Conservation (phyloP, 768 basidiomycete genomes). For the Suillus lakei region DNA sequence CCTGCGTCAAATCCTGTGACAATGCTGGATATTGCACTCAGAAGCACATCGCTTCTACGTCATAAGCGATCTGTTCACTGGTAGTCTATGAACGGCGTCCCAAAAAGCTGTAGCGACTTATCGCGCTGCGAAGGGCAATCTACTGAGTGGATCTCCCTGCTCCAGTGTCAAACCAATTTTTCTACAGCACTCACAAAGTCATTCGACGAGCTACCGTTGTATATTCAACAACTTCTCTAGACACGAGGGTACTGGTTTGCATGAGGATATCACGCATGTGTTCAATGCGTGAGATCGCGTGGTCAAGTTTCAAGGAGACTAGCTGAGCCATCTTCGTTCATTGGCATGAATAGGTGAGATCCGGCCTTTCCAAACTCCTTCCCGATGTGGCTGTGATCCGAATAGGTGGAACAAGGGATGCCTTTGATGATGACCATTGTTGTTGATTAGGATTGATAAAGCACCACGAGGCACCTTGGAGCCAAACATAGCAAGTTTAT, state of each 20-base stretch:
- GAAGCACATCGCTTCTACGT: neutral
- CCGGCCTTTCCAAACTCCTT: neutral
- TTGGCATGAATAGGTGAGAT: neutral
- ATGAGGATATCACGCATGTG: neutral
- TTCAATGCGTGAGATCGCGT: neutral
- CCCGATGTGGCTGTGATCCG: neutral
- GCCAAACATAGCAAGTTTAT: neutral
- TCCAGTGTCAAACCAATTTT: neutral
- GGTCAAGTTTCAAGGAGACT: neutral
- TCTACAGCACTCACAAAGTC: slow-evolving; percentile 4
- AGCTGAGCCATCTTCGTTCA: neutral
- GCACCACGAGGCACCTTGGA: neutral
- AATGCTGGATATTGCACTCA: neutral
- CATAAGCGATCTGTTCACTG: too few species aligned
- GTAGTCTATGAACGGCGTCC: slow-evolving; percentile 1
- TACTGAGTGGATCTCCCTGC: neutral
- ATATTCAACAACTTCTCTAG: neutral
- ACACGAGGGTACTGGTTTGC: slow-evolving; percentile 4
- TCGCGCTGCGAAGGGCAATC: neutral
- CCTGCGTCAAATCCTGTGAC: neutral
- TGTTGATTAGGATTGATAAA: neutral
- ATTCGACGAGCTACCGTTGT: neutral
- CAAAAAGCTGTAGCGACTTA: neutral
- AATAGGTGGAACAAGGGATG: neutral
- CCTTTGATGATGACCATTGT: neutral